Conservation (phyloP, 805 yeast species). For the Metschnikowia chrysomelidarum region DNA sequence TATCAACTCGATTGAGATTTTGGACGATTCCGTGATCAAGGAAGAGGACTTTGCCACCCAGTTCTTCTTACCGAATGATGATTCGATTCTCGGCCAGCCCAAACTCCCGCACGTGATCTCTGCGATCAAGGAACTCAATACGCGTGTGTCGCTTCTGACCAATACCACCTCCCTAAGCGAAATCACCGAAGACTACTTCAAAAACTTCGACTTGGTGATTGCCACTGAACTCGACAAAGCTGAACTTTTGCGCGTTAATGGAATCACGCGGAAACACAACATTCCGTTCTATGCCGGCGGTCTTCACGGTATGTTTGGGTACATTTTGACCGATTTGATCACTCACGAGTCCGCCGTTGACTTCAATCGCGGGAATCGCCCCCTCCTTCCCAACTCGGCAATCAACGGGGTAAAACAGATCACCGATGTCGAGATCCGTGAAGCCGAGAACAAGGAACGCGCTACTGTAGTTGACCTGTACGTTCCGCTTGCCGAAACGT, state of each 20-base stretch:
- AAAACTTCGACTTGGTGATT: constrained; percentile 65
- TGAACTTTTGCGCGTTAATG: constrained; percentile 50
- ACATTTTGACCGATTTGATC: constrained; percentile 74
- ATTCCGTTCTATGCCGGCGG: constrained; percentile 70
- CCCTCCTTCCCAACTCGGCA: constrained; percentile 43
- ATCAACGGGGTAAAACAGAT: constrained; percentile 47
- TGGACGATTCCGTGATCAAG: constrained; percentile 54
- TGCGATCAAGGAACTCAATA: constrained; percentile 71
- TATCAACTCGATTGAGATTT: constrained; percentile 68
- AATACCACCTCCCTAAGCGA: constrained; percentile 28
- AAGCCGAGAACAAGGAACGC: constrained; percentile 42
- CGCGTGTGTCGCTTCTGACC: constrained; percentile 61
- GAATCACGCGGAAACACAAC: constrained; percentile 49
- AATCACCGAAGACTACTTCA: constrained; percentile 38
- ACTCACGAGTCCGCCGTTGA: constrained; percentile 56
- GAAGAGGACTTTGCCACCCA: constrained; percentile 71
- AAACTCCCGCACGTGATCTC: constrained; percentile 55
- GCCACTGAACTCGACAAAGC: constrained; percentile 59
- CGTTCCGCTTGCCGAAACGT: constrained; percentile 33
- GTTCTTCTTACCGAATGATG: constrained; percentile 61
- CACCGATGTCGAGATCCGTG: constrained; percentile 27
- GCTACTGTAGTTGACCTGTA: constrained; percentile 39
- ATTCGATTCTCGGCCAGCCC: constrained; percentile 50
- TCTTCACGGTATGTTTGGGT: constrained; percentile 80
- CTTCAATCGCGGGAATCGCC: constrained; percentile 46